A percentile compares a stretch with the other conserved stretches of the same genome.
Conservation (phyloP, 371 early-diverging fungal genomes). For the Synchytrium microbalum region DNA sequence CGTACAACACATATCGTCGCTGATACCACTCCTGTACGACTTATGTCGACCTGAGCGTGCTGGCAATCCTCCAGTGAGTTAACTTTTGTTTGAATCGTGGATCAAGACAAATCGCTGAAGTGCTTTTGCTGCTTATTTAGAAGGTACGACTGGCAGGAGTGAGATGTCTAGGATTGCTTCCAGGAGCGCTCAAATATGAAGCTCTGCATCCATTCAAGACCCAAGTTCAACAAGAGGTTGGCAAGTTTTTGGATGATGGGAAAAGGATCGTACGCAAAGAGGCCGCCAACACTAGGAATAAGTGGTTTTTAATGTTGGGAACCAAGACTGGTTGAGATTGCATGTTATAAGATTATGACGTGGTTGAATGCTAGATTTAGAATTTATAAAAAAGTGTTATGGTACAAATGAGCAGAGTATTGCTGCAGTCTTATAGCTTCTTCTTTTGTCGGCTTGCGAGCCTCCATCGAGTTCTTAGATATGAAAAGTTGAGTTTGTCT, state of each 20-base stretch:
- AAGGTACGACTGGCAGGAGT: slow-evolving; percentile 66
- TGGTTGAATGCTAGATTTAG: too few species aligned
- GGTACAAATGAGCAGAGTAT: too few species aligned
- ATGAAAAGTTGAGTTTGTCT: neutral
- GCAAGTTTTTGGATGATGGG: slow-evolving; percentile 66
- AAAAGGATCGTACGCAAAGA: slow-evolving; percentile 81
- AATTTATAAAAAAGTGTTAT: too few species aligned
- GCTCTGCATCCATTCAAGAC: slow-evolving; percentile 55
- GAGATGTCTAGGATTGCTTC: slow-evolving; percentile 57
- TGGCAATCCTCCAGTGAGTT: neutral
- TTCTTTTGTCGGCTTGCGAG: neutral
- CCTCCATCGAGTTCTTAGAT: neutral
- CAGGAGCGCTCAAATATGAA: slow-evolving; percentile 43
- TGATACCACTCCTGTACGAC: slow-evolving; percentile 1
- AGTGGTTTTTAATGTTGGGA: slow-evolving; percentile 56
- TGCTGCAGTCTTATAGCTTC: neutral
- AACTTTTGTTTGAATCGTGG: neutral
- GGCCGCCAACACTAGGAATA: slow-evolving; percentile 75
- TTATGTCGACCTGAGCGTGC: neutral
- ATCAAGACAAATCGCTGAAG: slow-evolving; percentile 7
- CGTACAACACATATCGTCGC: neutral
- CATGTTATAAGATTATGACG: too few species aligned
- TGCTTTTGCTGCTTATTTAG: slow-evolving; percentile 15
- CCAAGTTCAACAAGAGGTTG: slow-evolving; percentile 54
- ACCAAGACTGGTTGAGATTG: too few species aligned